Evolutionary conservation across 495 filamentous ascomycete genomes (phyloP), one percentile per base, ranked within the genome.

Genomic region (Jackrogersella minutella): DNA sequence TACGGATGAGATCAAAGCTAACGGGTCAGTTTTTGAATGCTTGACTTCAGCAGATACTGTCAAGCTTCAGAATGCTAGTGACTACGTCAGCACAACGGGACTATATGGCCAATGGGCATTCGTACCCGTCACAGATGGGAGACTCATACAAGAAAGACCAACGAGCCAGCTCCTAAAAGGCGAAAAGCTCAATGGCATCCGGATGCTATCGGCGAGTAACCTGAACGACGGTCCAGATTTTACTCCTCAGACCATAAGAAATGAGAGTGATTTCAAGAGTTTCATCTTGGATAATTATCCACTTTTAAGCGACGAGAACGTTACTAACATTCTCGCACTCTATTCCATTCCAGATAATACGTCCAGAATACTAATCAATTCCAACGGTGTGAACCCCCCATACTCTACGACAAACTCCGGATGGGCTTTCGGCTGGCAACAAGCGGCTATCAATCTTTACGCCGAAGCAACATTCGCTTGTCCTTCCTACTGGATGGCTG

Each of bases 401-500:
- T 76, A 58, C 53, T 71, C 74, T 34, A 76, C 74, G 3, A 74
- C 69, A 0, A 72, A 70, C 14, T 74, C 72, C 7, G 60, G 60
- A 30, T 73, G 39, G 44, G 72, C 68, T 3, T 36, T 28, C 9
- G 74, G 74, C 16, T 76, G 74, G 74, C 66, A 76, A 16, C 74
- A 76, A 49, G 67, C 66, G 24, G 70, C 64, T 5, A 74, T 77
- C 41, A 85, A 86, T 57, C 74, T 88, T 36, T 87, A 85, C 44
- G 82, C 81, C 33, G 86, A 89, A 73, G 78, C 82, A 4, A 85
- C 82, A 7, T 87, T 88, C 58, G 76, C 82, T 43, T 90, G 87
- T 59, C 83, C 86, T 1, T 80, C 84, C 2, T 85, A 87, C 66
- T 89, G 85, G 86, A 74, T 90, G 19, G 84, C 84, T 11, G 80